A percentile compares a stretch with the other conserved stretches of the same genome.
Evolutionary conservation across 139 green algal genomes (phyloP).

Genomic region (Chlamydomonas incerta): DNA sequence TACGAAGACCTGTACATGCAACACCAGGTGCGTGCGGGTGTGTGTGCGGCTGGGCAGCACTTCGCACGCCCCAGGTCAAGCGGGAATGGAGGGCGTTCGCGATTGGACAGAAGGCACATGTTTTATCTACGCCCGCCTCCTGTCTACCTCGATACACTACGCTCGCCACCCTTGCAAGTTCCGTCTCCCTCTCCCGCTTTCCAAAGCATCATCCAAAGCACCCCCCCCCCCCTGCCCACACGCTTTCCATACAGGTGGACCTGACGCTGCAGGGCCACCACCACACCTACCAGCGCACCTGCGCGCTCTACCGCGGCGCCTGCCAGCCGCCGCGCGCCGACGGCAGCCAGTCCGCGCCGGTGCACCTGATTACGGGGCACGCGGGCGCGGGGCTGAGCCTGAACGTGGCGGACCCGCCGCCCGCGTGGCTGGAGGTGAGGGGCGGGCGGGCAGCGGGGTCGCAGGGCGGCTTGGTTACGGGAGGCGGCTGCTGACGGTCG

Average conservation of each 20-base stretch:
- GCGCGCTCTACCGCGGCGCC: slow-evolving; percentile 45
- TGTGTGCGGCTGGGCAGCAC: no score
- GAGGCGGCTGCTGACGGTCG: neutral
- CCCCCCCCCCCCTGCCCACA: no score
- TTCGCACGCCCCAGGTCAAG: no score
- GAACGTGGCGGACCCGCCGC: slow-evolving; percentile 46
- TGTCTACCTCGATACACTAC: no score
- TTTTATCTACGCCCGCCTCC: no score
- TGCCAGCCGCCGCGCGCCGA: slow-evolving; percentile 46
- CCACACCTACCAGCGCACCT: slow-evolving; percentile 82
- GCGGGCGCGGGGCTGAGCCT: slow-evolving; percentile 57
- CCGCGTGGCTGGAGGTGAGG: slow-evolving; percentile 48
- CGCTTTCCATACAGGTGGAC: slow-evolving; percentile 58
- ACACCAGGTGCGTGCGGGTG: slow-evolving; percentile 50
- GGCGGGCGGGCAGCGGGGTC: neutral
- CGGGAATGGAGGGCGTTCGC: no score
- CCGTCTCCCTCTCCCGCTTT: no score
- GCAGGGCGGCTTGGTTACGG: neutral
- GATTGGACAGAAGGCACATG: no score
- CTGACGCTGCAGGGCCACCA: slow-evolving; percentile 76
- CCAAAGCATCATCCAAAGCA: no score
- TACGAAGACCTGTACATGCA: slow-evolving; percentile 59
- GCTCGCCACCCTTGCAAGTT: no score
- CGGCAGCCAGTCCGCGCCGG: slow-evolving; percentile 48
- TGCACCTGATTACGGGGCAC: slow-evolving; percentile 81